These are phyloP conservation scores for Fusarium secorum DNA, from an alignment of 2,329 filamentous ascomycete species.

Conservation along the genomic window DNA sequence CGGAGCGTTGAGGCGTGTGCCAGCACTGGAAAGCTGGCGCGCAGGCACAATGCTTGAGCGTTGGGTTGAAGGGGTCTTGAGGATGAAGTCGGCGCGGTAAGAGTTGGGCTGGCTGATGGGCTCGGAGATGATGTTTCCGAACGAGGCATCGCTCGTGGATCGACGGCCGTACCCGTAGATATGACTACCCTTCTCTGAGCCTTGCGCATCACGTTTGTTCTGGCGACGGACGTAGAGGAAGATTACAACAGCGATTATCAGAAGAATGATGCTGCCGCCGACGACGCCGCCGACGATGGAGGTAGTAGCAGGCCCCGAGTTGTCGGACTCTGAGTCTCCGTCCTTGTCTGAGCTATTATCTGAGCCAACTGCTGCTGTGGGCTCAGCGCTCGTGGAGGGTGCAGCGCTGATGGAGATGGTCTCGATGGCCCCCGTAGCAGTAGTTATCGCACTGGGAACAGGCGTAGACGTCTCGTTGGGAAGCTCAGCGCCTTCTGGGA, in stretches of 20 bases:
- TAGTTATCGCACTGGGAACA: slow-evolving; percentile 28
- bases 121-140: slow-evolving; percentile 62
- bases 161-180: slow-evolving; percentile 21
- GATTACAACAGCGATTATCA: slow-evolving; percentile 51
- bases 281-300: slow-evolving; percentile 58
- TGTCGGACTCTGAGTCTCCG: slow-evolving; percentile 9
- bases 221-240: slow-evolving; percentile 51
- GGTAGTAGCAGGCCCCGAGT: slow-evolving; percentile 46
- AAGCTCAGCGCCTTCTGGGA: slow-evolving; percentile 45
- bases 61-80: slow-evolving; percentile 44
- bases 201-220: slow-evolving; percentile 27
- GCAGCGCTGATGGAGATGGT: slow-evolving; percentile 37
- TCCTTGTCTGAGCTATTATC: slow-evolving; percentile 13
- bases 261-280: slow-evolving; percentile 54
- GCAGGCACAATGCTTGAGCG: slow-evolving; percentile 17
- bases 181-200: slow-evolving; percentile 34
- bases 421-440: slow-evolving; percentile 31
- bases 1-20: slow-evolving; percentile 19
- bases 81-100: slow-evolving; percentile 63
- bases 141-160: slow-evolving; percentile 38
- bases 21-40: slow-evolving; percentile 19
- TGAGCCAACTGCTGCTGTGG: slow-evolving; percentile 21
- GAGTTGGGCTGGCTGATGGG: slow-evolving; percentile 57
- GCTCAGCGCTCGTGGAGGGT: slow-evolving; percentile 24
- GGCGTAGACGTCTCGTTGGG: slow-evolving; percentile 36